Evolutionary conservation across 73 alveolate species (phyloP).

Genomic region (Tetrahymena elliotti): DNA sequence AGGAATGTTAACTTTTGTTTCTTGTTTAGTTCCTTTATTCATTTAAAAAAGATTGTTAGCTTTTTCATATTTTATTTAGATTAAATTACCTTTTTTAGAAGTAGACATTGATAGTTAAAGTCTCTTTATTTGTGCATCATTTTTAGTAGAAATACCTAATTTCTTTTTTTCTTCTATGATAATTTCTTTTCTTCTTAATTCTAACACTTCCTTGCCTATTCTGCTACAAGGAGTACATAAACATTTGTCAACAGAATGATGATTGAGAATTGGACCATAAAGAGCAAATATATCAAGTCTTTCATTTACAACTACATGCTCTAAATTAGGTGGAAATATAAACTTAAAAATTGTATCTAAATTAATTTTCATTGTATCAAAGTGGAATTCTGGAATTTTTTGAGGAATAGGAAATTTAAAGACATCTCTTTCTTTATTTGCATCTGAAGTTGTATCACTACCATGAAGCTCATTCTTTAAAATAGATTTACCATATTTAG

Average conservation of each 20-base stretch:
- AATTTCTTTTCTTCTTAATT: slow-evolving; percentile 46
- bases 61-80: not conserved
- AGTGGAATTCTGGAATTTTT: slow-evolving; percentile 81
- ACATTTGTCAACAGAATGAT: slow-evolving; percentile 80
- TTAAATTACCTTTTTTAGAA: not conserved
- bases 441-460: slow-evolving; percentile 77
- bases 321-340: slow-evolving; percentile 90
- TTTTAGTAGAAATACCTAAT: slow-evolving; percentile 31
- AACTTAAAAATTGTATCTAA: slow-evolving; percentile 78
- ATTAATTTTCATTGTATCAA: slow-evolving; percentile 70
- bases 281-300: slow-evolving; percentile 86
- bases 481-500: slow-evolving; percentile 67
- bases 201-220: slow-evolving; percentile 58
- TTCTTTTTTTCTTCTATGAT: slow-evolving; percentile 47
- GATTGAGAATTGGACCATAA: slow-evolving; percentile 88
- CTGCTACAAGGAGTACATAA: slow-evolving; percentile 70
- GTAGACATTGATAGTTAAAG: not conserved
- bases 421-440: slow-evolving; percentile 90
- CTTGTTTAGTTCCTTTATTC: slow-evolving; percentile 23
- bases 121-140: not conserved
- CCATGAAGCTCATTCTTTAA: slow-evolving; percentile 88
- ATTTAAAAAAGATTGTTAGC: not conserved
- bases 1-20: slow-evolving; percentile 48
- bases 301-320: slow-evolving; percentile 89
- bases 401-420: slow-evolving; percentile 90